These are phyloP conservation scores for Hibiscus trionum DNA, from an alignment of 345 rosid genomes.

Conservation along the genomic window DNA sequence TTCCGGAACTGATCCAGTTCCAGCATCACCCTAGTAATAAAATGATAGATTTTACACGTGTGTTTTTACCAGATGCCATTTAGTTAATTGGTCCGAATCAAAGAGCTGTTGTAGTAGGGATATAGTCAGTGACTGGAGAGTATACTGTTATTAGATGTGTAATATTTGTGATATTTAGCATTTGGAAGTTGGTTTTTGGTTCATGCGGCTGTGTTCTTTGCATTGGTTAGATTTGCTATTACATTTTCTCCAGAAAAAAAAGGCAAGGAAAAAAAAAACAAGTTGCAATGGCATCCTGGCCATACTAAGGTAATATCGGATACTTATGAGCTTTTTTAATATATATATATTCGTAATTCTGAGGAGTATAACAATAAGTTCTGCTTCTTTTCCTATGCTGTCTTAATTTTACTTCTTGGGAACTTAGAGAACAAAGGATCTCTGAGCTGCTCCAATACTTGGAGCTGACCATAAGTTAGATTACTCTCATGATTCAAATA, in stretches of 20 bases:
- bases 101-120: constrained; percentile 7
- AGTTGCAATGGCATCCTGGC: neutral
- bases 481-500: too few species aligned
- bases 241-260: neutral
- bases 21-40: constrained; percentile 57
- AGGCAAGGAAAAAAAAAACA: too few species aligned
- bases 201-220: neutral
- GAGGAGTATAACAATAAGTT: too few species aligned
- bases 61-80: constrained; percentile 4
- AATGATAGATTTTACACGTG: constrained; percentile 6
- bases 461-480: too few species aligned
- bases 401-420: too few species aligned
- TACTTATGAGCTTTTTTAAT: too few species aligned
- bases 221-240: neutral
- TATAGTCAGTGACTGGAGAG: constrained; percentile 7
- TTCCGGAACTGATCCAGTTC: constrained; percentile 54
- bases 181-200: constrained; percentile 5
- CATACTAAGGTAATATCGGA: too few species aligned
- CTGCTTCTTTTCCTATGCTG: too few species aligned
- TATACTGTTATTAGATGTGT: constrained; percentile 7
- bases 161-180: constrained; percentile 6
- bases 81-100: neutral
- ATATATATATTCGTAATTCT: too few species aligned
- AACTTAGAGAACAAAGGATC: too few species aligned
- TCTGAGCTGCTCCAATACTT: too few species aligned